Evolutionary conservation across 2,329 filamentous ascomycete species (phyloP), one percentile per base, ranked within the genome.

Genomic region (Colletotrichum musicola): DNA sequence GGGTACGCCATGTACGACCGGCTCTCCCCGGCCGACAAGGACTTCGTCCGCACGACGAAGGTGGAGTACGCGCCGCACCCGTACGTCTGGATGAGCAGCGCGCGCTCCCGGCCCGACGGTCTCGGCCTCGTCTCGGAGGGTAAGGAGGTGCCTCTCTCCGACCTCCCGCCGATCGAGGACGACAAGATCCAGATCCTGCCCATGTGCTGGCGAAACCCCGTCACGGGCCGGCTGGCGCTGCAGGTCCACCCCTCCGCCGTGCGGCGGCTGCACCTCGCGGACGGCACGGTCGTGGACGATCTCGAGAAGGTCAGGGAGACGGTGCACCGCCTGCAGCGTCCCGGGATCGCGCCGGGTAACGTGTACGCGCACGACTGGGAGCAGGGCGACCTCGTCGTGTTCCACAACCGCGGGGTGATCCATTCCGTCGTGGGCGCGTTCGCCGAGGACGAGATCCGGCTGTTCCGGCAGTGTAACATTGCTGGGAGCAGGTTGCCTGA

Each of bases 391-490:
- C 79, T 93, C 65, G 92, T 93, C 0, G 81, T 95, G 27, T 95
- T 95, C 79, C 91, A 95, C 77, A 95, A 95, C 75, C 88, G 91
- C 10, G 92, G 92, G 1, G 84, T 93, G 16, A 76, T 94, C 64
- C 92, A 95, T 77, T 90, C 88, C 3, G 92, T 95, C 1, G 92
- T 93, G 0, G 92, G 92, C 1, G 90, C 90, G 1, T 94, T 95
- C 78, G 85, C 85, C 7, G 86, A 90, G 56, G 87, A 92, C n/a
- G 92, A 94, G 81, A 88, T 94, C 38, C 81, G 92, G 51, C 77
- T 95, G 68, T 94, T 95, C 76, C 82, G 92, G 71, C 92, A 95
- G 82, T 95, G 92, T 79, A 94, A 95, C 77, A 83, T 94, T 77
- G 92, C 92, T n/a, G 89, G 86, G 3, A 91, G 86, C 68, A 79